Base-by-base conservation (phyloP, 257 asterid genomes). In the Schizonepeta tenuifolia region DNA sequence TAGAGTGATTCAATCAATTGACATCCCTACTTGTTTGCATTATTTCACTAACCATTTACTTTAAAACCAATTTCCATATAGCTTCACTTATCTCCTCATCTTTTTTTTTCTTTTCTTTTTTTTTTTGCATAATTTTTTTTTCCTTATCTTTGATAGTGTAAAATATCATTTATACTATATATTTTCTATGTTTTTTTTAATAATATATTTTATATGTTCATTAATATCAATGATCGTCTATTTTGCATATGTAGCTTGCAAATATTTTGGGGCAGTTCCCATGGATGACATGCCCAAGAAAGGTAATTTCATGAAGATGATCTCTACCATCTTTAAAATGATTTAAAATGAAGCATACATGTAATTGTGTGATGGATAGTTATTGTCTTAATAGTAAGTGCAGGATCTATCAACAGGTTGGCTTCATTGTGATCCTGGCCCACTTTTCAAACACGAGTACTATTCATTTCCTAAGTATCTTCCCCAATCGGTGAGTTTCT, bases 261-360 rank as follows among this genome's bases (percentile, higher is more conserved):
- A 73, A 82, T 71, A 33, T 84, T 64, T 56, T 88, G 76, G 82
- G 89, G 12, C 84, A 36, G 54, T 88, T 83, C 76, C 85, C 61
- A 31, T 88, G 94, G 94, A 36, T 88, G 80, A 86, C 94, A 26
- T 85, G 94, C 79, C 94, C 94, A 24, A 84, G 94, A 82, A 78
- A 80, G 93, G 90, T 85, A 76, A 41, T 67, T 50, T 65, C 63
- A 7, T 49, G 33, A 26, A 17, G 49, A 70, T 8, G 36, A 55
- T 54, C 46, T 68, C 21, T 10, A 35, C 7, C 31, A 24, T 15
- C 33, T 40, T 40, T 15, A 35, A 21, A 14, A 41, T 7, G 13
- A 31, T 40, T 40, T 15, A 35, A 21, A 14, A 41, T 7, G 13
- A 31, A 22, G 36, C 65, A 9, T 33, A 28, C 65, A 9, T 33